Percentiles rank a stretch among this genome's conserved stretches.
Conservation (phyloP, 2,329 filamentous ascomycete genomes). For the Pseudogymnoascus sp. region DNA sequence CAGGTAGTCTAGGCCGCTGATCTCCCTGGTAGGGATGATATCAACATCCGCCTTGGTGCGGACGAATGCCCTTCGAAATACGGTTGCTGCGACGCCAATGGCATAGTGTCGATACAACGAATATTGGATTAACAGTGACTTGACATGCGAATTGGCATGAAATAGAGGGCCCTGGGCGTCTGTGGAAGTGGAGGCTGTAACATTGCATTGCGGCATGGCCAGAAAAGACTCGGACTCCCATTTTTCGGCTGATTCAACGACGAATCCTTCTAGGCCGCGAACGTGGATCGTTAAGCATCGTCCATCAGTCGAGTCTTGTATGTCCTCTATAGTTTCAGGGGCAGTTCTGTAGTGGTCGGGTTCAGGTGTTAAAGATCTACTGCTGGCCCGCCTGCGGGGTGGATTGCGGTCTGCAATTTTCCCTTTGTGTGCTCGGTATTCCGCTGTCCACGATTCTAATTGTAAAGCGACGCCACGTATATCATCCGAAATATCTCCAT, state of each 20-base stretch:
- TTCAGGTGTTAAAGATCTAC: slow-evolving; percentile 61
- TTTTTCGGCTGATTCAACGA: slow-evolving; percentile 79
- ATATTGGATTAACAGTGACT: slow-evolving; percentile 75
- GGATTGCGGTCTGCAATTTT: slow-evolving; percentile 54
- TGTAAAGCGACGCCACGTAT: slow-evolving; percentile 79
- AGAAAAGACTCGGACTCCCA: slow-evolving; percentile 83
- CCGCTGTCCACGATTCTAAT: slow-evolving; percentile 77
- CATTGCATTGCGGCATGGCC: slow-evolving; percentile 76
- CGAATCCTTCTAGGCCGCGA: slow-evolving; percentile 78
- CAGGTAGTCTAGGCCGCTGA: slow-evolving; percentile 16
- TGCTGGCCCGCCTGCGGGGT: slow-evolving; percentile 64
- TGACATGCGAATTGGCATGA: slow-evolving; percentile 75
- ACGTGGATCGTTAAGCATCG: slow-evolving; percentile 74
- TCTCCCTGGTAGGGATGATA: slow-evolving; percentile 11
- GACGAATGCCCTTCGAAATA: slow-evolving; percentile 64
- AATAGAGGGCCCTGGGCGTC: slow-evolving; percentile 83
- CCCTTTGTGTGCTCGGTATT: slow-evolving; percentile 77
- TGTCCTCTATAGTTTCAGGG: slow-evolving; percentile 45
- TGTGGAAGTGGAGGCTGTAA: slow-evolving; percentile 75
- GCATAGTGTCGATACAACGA: slow-evolving; percentile 93
- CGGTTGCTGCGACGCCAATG: slow-evolving; percentile 70
- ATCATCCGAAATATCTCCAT: slow-evolving; percentile 73
- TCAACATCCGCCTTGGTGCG: slow-evolving; percentile 41
- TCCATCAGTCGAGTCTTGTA: slow-evolving; percentile 57
- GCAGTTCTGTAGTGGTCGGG: slow-evolving; percentile 51